A percentile compares a stretch with the other conserved stretches of the same genome.
These are phyloP conservation scores for Fraxinus baroniana DNA, from an alignment of 305 asterid genomes.

Conservation along the genomic window DNA sequence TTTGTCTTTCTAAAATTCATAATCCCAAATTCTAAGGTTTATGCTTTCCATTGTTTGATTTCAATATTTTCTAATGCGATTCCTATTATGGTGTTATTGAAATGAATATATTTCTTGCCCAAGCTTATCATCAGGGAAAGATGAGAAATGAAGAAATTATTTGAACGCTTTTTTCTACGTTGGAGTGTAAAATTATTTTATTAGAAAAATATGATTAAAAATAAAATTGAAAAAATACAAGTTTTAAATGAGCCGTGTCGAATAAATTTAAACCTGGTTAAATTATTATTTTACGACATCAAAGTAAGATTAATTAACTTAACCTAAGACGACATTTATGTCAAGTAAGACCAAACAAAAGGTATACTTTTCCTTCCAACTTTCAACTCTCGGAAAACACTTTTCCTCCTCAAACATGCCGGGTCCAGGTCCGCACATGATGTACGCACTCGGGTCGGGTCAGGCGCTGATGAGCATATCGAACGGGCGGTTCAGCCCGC, in stretches of 20 bases:
- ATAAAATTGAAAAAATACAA: too few species aligned
- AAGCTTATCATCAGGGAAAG: neutral
- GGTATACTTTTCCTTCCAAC: neutral
- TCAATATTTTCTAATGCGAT: neutral
- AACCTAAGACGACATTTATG: neutral
- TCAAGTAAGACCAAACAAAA: neutral
- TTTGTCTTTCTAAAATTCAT: neutral
- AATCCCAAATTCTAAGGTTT: neutral
- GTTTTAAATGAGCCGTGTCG: neutral
- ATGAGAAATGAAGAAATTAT: neutral
- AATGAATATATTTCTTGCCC: neutral
- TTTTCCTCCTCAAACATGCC: slow-evolving; percentile 48
- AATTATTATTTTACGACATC: neutral
- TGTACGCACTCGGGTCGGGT: slow-evolving; percentile 82
- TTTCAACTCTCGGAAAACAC: neutral
- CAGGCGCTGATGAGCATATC: slow-evolving; percentile 67
- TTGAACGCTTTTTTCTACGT: neutral
- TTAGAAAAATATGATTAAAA: too few species aligned
- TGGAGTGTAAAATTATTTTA: neutral
- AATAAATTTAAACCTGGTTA: neutral
- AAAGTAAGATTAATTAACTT: neutral
- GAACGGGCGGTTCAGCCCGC: slow-evolving; percentile 80
- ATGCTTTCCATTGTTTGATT: neutral
- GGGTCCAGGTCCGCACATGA: slow-evolving; percentile 97
- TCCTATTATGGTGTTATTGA: neutral